Evolutionary conservation across 2,329 filamentous ascomycete species (phyloP), one percentile per base, ranked within the genome.

Genomic region (Escovopsis sp.): DNA sequence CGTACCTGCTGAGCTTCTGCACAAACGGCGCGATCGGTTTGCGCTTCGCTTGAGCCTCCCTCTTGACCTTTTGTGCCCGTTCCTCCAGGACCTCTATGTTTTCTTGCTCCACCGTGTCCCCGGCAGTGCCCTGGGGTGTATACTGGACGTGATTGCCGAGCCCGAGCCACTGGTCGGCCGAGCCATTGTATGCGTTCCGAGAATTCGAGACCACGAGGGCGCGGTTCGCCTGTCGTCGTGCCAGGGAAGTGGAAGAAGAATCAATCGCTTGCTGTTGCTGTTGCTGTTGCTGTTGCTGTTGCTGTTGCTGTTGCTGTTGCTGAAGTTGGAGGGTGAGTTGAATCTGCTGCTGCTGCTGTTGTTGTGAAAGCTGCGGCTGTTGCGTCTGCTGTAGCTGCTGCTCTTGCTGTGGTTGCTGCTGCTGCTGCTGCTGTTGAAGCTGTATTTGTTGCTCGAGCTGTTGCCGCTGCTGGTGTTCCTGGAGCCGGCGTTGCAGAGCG

Each of bases 1-100:
- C 75, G 65, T 68, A 93, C 89, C 89, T 96, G 77, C 87, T 94
- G 43, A 98, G 66, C 59, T 98, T 98, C 61, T 95, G 88, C 36
- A 98, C 88, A 67, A 98, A 98, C 0, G 91, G 89, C 1, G 91
- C 89, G 10, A 98, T 96, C 55, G 93, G 85, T 63, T 96, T 96
- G 54, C 88, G 73, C 62, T 94, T 96, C 12, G 81, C 74, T 58
- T 88, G 83, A 1, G 88, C 82, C 45, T 96, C 91, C 56, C 81
- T 77, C 67, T 93, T 94, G 8, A 87, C 87, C 47, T 82, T 68
- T 49, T 81, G 72, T 19, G 87, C 88, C 62, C 79, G 79, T 57
- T 82, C 77, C 56, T 94, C 86, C 47, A 95, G 65, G 43, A 83
- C 70, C 48, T 88, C 82, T 46, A 93, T 72, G 50, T 79, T 85